Conservation (phyloP, 1,139 yeast species). For the Yamadazyma aaseri region DNA sequence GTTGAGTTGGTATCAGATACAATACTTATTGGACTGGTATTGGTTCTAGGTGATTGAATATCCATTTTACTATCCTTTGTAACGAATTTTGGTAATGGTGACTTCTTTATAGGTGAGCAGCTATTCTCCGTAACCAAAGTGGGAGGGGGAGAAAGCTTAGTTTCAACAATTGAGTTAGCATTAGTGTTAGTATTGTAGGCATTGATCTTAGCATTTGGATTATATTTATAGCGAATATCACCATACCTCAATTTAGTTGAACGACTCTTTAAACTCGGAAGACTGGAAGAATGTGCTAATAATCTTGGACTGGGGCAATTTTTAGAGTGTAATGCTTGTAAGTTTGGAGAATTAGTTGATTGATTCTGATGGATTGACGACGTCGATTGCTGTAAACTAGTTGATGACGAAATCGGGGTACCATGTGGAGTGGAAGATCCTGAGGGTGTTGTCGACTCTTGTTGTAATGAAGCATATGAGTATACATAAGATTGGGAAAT, state of each 20-base stretch:
- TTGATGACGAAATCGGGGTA: too few species aligned
- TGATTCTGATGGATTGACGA: conserved; percentile 2
- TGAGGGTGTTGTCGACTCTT: background rate
- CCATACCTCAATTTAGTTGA: conserved; percentile 9
- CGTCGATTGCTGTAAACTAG: too few species aligned
- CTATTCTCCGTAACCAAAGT: background rate
- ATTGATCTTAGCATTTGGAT: conserved; percentile 4
- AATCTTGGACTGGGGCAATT: conserved; percentile 5
- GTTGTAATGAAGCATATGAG: background rate
- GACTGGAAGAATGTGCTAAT: conserved; percentile 42
- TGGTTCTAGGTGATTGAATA: conserved; percentile 9
- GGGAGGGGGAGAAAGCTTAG: conserved; percentile 16
- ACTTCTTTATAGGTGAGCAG: conserved; percentile 3
- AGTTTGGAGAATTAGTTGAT: conserved; percentile 3
- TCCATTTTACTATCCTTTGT: conserved; percentile 10
- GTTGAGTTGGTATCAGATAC: conserved; percentile 30
- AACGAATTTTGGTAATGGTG: conserved; percentile 6
- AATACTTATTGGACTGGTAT: conserved; percentile 27
- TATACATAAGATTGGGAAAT: too few species aligned
- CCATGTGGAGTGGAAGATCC: conserved; percentile 1
- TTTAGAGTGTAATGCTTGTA: conserved; percentile 1
- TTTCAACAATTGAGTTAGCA: background rate
- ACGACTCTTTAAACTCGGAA: conserved; percentile 23
- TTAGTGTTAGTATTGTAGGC: background rate
- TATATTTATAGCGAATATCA: conserved; percentile 12